These are phyloP conservation scores for Clathrospora elynae DNA, from an alignment of 2,329 filamentous ascomycete species.

Conservation along the genomic window DNA sequence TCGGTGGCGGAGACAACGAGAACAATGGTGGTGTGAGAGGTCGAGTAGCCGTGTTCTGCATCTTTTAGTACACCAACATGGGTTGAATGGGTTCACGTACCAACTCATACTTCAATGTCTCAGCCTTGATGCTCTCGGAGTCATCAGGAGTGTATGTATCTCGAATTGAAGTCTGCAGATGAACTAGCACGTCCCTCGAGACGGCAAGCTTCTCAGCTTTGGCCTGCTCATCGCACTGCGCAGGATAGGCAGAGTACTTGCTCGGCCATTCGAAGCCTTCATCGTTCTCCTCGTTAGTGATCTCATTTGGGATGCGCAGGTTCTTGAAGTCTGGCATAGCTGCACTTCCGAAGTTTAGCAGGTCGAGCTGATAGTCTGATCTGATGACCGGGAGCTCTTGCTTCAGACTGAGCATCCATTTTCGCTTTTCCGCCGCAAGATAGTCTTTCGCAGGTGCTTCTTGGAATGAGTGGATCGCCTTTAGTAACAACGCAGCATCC, in stretches of 20 bases:
- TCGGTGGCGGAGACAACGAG: slow-evolving; percentile 50
- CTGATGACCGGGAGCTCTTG: slow-evolving; percentile 55
- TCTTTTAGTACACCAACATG: slow-evolving; percentile 19
- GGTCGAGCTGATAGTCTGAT: slow-evolving; percentile 53
- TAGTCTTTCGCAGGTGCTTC: not conserved
- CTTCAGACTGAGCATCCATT: slow-evolving; percentile 42
- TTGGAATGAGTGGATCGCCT: slow-evolving; percentile 17
- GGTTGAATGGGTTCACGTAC: slow-evolving; percentile 23
- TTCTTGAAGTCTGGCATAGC: slow-evolving; percentile 34
- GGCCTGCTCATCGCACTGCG: slow-evolving; percentile 25
- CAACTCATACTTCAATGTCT: slow-evolving; percentile 21
- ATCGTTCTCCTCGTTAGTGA: slow-evolving; percentile 49
- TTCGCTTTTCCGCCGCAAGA: slow-evolving; percentile 14
- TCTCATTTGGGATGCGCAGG: slow-evolving; percentile 43
- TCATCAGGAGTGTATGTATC: slow-evolving; percentile 29
- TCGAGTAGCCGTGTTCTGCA: slow-evolving; percentile 35
- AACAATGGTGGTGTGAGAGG: slow-evolving; percentile 56
- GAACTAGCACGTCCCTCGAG: slow-evolving; percentile 41
- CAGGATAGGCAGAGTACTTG: slow-evolving; percentile 39
- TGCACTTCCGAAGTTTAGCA: slow-evolving; percentile 45
- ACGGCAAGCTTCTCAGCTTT: slow-evolving; percentile 49
- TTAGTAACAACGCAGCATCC: slow-evolving; percentile 38
- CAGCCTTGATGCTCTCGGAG: slow-evolving; percentile 25
- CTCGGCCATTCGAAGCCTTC: slow-evolving; percentile 52
- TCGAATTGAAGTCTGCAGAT: slow-evolving; percentile 45